Percentiles rank a stretch among this genome's conserved stretches.
Conservation (phyloP, 768 basidiomycete species). For the Lentinula aciculospora region DNA sequence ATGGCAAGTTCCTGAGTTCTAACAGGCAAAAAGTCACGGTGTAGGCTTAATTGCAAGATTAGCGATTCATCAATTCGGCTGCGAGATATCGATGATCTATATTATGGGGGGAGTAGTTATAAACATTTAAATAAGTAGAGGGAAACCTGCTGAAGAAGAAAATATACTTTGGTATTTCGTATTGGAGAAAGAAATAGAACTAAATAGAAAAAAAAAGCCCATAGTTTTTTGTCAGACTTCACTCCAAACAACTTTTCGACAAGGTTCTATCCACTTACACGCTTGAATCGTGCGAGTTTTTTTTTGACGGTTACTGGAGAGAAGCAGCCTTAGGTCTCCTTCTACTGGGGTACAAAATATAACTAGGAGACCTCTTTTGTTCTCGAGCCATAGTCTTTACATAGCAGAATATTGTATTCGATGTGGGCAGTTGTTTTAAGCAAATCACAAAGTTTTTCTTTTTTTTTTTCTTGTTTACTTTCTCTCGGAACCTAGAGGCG, state of each 20-base stretch:
- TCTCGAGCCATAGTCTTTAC: too few species aligned
- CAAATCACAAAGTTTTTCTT: neutral
- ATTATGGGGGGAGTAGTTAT: neutral
- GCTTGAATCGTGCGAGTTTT: slow-evolving; percentile 1
- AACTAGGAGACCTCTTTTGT: neutral
- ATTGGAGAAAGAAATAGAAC: too few species aligned
- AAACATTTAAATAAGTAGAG: neutral
- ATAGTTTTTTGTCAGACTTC: neutral
- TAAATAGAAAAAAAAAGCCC: neutral
- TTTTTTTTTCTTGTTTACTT: neutral
- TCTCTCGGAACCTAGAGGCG: neutral
- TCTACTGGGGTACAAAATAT: too few species aligned
- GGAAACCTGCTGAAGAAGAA: neutral
- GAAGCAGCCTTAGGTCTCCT: neutral
- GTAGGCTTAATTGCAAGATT: neutral
- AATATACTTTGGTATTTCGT: too few species aligned
- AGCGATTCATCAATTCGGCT: slow-evolving; percentile 1
- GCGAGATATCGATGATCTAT: neutral
- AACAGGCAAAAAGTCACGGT: slow-evolving; percentile 1
- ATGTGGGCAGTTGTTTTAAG: neutral
- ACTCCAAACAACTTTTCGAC: neutral
- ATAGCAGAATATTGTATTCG: too few species aligned
- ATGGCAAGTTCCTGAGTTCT: slow-evolving; percentile 1
- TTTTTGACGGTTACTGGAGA: neutral
- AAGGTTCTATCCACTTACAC: neutral